Conservation (phyloP, 2,329 filamentous ascomycete genomes). For the Exophiala lecanii-corni region DNA sequence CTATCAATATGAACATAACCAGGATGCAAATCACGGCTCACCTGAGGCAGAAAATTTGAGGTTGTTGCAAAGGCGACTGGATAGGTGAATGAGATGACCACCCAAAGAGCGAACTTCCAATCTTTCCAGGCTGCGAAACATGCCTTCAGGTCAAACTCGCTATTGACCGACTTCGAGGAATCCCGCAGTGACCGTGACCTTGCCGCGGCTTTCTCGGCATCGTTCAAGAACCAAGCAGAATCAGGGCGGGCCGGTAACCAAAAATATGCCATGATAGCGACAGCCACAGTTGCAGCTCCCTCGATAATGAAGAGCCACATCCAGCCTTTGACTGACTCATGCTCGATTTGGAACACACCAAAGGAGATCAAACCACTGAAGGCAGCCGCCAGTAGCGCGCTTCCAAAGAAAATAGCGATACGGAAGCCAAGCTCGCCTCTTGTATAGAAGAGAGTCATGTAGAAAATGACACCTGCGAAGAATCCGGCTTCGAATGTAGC, state of each 20-base stretch:
- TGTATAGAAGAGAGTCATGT: slow-evolving; percentile 57
- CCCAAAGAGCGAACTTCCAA: slow-evolving; percentile 51
- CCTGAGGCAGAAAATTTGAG: slow-evolving; percentile 46
- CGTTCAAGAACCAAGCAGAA: slow-evolving; percentile 60
- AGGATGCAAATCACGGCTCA: too few species aligned
- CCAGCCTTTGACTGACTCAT: slow-evolving; percentile 46
- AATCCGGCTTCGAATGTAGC: slow-evolving; percentile 30
- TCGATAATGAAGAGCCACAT: slow-evolving; percentile 55
- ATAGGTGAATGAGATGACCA: slow-evolving; percentile 53
- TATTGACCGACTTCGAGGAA: slow-evolving; percentile 60
- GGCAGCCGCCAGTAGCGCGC: slow-evolving; percentile 66
- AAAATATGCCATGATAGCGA: slow-evolving; percentile 61
- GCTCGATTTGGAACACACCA: slow-evolving; percentile 56
- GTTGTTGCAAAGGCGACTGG: slow-evolving; percentile 45
- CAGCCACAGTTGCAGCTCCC: slow-evolving; percentile 55
- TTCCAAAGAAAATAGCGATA: slow-evolving; percentile 70
- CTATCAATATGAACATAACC: too few species aligned
- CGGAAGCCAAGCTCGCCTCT: slow-evolving; percentile 66
- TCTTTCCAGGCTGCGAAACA: slow-evolving; percentile 51
- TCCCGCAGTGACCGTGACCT: slow-evolving; percentile 72
- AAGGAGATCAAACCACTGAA: slow-evolving; percentile 59
- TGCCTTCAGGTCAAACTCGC: slow-evolving; percentile 50
- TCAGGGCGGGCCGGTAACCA: slow-evolving; percentile 64
- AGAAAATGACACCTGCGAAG: slow-evolving; percentile 11
- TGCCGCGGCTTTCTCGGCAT: slow-evolving; percentile 63